Base-by-base conservation (phyloP, 768 basidiomycete species). In the Steccherinum ochraceum region DNA sequence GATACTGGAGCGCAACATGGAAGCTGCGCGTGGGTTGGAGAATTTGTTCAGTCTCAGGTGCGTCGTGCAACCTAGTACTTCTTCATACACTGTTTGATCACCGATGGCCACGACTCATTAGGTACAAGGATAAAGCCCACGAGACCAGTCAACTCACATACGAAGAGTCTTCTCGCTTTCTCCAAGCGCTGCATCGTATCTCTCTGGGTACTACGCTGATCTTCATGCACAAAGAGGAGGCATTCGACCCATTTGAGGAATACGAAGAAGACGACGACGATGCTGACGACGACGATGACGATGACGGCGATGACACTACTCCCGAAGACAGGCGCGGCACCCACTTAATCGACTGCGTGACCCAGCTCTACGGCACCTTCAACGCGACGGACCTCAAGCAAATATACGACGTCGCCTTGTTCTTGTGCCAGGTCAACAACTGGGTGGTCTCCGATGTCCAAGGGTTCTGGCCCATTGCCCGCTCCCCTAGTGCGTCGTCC, bases 31-130 rank as follows among this genome's bases (percentile, higher is more conserved):
- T 3, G 43, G 49, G 3, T 51, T 75, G 26, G 72, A 73, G 58
- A 65, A 67, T 42, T 52, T 73, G 1, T 76, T 69, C 53, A 76
- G 74, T 47, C 56, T 63, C 46, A 68, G 67, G 75, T 67, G 59
- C 41, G 64, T 48, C 12, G 18, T 16, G 24, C 49, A 12, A 44
- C 23, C 21, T 44, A 44, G 24, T 21, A 20, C 16, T 21, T 18
- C 3, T 40, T 40, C 25, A 42, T 41, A 16, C 25, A 16, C 20
- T 40, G 48, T 18, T 21, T 20, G 12, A 20, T 16, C 7, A 25
- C 26, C 30, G 35, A 10, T 21, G 12, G 13, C 48, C 23, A 45
- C 23, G 12, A 35, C 24, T 27, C 30, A 16, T 7, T 42, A 73
- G 73, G 40, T 54, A 69, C 55, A 71, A 74, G 53, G 68, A 73